These are phyloP conservation scores for Fennellomyces sp. DNA, from an alignment of 371 early-diverging fungal genomes.

Conservation along the genomic window DNA sequence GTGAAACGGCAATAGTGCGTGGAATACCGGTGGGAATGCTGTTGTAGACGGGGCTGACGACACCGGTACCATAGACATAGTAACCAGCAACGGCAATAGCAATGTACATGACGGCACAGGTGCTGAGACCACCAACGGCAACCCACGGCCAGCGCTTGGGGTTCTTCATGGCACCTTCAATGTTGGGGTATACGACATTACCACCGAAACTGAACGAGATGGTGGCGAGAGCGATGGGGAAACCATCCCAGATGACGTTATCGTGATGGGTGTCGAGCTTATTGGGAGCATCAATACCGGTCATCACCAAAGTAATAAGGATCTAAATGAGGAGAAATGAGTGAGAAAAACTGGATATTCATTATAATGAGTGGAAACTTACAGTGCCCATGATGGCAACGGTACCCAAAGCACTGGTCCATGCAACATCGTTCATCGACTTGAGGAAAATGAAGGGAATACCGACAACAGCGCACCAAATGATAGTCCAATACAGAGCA, in stretches of 20 bases:
- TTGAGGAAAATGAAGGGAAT: constrained; percentile 61
- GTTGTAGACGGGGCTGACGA: constrained; percentile 75
- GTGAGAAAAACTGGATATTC: neutral
- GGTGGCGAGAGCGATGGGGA: constrained; percentile 62
- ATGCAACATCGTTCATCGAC: constrained; percentile 63
- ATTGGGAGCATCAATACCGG: constrained; percentile 24
- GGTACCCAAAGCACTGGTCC: constrained; percentile 66
- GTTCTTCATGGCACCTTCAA: constrained; percentile 84
- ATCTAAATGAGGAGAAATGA: neutral
- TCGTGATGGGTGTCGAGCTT: constrained; percentile 26
- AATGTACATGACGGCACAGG: constrained; percentile 78
- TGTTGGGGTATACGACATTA: constrained; percentile 80
- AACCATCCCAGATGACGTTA: constrained; percentile 51
- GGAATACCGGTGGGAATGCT: constrained; percentile 69
- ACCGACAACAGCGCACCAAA: constrained; percentile 58
- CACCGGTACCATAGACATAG: constrained; percentile 73
- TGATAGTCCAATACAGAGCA: constrained; percentile 60
- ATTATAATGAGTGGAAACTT: neutral
- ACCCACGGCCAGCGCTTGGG: constrained; percentile 78
- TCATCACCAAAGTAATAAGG: constrained; percentile 41
- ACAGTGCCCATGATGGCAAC: constrained; percentile 51
- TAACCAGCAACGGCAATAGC: constrained; percentile 79
- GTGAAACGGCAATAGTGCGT: constrained; percentile 64
- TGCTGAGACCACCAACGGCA: constrained; percentile 62
- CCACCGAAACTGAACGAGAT: constrained; percentile 83